A percentile compares a stretch with the other conserved stretches of the same genome.
These are phyloP conservation scores for Pezicula rhizophila DNA, from an alignment of 2,329 filamentous ascomycete species.

Conservation along the genomic window DNA sequence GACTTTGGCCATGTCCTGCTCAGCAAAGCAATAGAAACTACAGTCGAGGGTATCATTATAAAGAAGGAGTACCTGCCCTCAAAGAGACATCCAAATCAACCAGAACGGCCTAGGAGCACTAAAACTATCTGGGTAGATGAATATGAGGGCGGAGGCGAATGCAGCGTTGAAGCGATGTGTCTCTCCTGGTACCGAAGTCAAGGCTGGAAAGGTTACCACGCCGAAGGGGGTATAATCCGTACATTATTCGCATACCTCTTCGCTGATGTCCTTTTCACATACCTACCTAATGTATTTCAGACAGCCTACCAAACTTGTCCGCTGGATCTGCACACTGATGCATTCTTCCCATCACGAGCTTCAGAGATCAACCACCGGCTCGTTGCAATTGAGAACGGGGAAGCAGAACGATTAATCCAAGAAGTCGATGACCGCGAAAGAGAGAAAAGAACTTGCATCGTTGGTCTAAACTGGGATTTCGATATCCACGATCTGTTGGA, in stretches of 20 bases:
- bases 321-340: slow-evolving; percentile 85
- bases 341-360: slow-evolving; percentile 79
- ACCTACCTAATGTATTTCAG: slow-evolving; percentile 95
- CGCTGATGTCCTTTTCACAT: slow-evolving; percentile 86
- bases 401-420: slow-evolving; percentile 59
- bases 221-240: slow-evolving; percentile 85
- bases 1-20: slow-evolving; percentile 85
- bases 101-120: slow-evolving; percentile 39
- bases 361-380: slow-evolving; percentile 86
- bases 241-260: slow-evolving; percentile 89
- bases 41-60: slow-evolving; percentile 71
- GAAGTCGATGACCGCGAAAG: slow-evolving; percentile 63
- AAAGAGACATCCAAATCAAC: slow-evolving; percentile 9
- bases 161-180: slow-evolving; percentile 91
- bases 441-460: slow-evolving; percentile 72
- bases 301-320: slow-evolving; percentile 93
- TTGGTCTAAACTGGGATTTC: slow-evolving; percentile 89
- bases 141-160: slow-evolving; percentile 61
- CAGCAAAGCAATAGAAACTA: slow-evolving; percentile 67
- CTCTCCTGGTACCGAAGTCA: slow-evolving; percentile 71
- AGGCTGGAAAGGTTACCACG: slow-evolving; percentile 93
- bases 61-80: slow-evolving; percentile 46
- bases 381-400: slow-evolving; percentile 81
- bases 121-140: slow-evolving; percentile 89
- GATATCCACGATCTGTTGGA: slow-evolving; percentile 72